Base-by-base conservation (phyloP, 225 moss, liverwort and hornwort species). In the Antitrichia curtipendula region DNA sequence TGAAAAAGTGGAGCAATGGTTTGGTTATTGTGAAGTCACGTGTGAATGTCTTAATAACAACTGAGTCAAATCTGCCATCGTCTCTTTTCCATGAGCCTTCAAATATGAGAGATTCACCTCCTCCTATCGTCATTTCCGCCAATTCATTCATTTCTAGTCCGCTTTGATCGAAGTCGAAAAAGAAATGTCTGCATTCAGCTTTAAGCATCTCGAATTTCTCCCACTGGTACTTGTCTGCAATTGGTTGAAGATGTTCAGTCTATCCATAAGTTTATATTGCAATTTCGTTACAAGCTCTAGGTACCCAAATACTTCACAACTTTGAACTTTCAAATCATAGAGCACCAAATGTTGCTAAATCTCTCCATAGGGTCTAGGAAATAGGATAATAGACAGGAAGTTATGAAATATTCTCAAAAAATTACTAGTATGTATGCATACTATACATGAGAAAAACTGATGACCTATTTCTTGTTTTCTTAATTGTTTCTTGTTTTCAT, bases 121-220 rank as follows among this genome's bases (percentile, higher is more conserved):
- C 40, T 20, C 0, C 2, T 19, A 1, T 0, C 0, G 68, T 0
- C 40, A 0, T 0, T 1, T 0, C 13, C 40, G n/a, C n/a, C n/a
- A n/a, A n/a, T n/a, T n/a, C n/a, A n/a, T 66, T 52, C 0, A 82
- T 12, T 54, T 68, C 7, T 1, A 68, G 31, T 82, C n/a, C 68
- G 54, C 54, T 22, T 66, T 40, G 21, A 19, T 15, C 3, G 28
- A 69, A 50, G 68, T 82, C 68, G 14, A 68, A 69, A 82, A 68
- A 82, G 28, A 82, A 82, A 53, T 54, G 40, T 21, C 68, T 54
- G 40, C 53, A 53, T 54, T 53, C 2, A 54, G 54, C 40, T 68
- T 68, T 38, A 29, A 82, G 40, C 38, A 21, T 29, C 20, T 53
- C 25, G 8, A 82, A 4, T 28, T n/a, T 3, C 66, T 43, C 7